Conservation (phyloP, 441 rosid species). For the Metrosideros polymorpha region DNA sequence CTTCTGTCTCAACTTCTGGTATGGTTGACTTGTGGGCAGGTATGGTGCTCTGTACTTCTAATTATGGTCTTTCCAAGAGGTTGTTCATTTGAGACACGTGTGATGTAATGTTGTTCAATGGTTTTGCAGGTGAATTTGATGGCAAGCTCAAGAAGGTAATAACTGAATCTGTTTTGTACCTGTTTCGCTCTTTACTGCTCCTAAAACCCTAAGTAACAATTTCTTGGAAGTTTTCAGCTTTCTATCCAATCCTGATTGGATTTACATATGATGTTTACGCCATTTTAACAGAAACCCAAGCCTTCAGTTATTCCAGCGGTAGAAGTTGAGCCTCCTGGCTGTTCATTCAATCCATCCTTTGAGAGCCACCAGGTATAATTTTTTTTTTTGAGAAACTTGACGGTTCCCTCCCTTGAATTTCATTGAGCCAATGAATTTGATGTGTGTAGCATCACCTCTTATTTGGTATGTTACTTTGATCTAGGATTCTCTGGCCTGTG, state of each 20-base stretch:
- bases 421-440: background rate
- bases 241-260: background rate
- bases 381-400: background rate
- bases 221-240: background rate
- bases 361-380: slow-evolving; percentile 70
- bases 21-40: slow-evolving; percentile 65
- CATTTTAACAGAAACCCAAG: slow-evolving; percentile 20
- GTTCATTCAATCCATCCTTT: slow-evolving; percentile 72
- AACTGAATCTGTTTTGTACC: background rate
- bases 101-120: background rate
- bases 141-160: slow-evolving; percentile 39
- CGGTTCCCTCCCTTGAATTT: background rate
- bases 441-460: background rate
- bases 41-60: slow-evolving; percentile 23
- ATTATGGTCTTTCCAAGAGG: background rate
- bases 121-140: slow-evolving; percentile 32
- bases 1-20: slow-evolving; percentile 23
- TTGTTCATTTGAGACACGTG: background rate
- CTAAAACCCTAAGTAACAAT: background rate
- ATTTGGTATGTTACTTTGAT: background rate
- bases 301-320: slow-evolving; percentile 75
- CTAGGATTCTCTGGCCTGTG: slow-evolving; percentile 78
- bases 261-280: background rate
- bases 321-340: slow-evolving; percentile 85
- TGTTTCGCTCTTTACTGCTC: background rate